Percentiles rank a stretch among this genome's conserved stretches.
Conservation (phyloP, 202 grass and related monocot genomes). For the Dendrocalamus latiflorus region DNA sequence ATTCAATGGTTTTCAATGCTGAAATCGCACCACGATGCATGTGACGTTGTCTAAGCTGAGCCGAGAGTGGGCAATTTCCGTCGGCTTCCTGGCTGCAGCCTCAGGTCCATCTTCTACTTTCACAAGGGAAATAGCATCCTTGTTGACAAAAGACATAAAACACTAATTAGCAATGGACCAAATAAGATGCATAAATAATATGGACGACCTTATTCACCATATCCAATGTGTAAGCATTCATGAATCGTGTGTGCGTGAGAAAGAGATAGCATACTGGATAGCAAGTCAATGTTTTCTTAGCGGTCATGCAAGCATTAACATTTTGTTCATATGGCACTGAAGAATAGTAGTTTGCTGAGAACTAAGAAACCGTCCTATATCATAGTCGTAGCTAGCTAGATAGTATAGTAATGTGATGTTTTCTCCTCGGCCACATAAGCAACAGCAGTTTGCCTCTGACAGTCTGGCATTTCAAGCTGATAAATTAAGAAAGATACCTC, state of each 20-base stretch:
- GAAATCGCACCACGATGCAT: slow-evolving; percentile 63
- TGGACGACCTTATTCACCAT: neutral
- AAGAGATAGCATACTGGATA: no score
- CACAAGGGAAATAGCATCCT: slow-evolving; percentile 55
- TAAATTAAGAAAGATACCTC: slow-evolving; percentile 37
- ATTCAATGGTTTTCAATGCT: slow-evolving; percentile 26
- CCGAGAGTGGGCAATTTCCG: slow-evolving; percentile 38
- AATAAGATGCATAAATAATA: neutral
- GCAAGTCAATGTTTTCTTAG: neutral
- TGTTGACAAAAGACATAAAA: slow-evolving; percentile 11
- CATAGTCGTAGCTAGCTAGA: neutral
- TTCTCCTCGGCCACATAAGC: neutral
- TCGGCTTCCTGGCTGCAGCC: slow-evolving; percentile 51
- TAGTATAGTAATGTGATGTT: no score
- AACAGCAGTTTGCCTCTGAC: neutral
- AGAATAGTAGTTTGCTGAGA: neutral
- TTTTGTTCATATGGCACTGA: neutral
- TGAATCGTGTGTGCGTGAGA: neutral
- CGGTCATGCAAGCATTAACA: neutral
- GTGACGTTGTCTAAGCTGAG: slow-evolving; percentile 68
- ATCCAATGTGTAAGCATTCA: neutral
- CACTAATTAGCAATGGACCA: neutral
- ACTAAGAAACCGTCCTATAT: neutral
- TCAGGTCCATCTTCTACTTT: slow-evolving; percentile 53
- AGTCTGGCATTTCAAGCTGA: neutral